These are phyloP conservation scores for Exobasidium rhododendri DNA, from an alignment of 1,284 basidiomycete genomes.

Conservation along the genomic window DNA sequence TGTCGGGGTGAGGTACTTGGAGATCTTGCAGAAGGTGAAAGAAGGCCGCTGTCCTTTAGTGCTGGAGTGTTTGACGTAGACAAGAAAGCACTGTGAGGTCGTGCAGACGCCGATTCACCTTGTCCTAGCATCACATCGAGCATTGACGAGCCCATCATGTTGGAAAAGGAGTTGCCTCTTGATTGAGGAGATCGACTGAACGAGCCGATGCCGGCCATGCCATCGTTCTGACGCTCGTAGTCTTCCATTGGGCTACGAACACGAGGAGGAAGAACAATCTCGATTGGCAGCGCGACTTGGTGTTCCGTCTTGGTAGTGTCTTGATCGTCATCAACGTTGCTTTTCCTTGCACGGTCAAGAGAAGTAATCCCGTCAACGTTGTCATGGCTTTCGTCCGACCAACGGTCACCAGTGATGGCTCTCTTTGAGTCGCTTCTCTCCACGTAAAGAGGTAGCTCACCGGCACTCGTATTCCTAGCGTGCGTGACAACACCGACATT, in stretches of 20 bases:
- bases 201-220: constrained; percentile 42
- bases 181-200: constrained; percentile 28
- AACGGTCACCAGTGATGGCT: constrained; percentile 18
- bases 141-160: background rate
- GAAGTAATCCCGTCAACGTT: background rate
- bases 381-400: constrained; percentile 18
- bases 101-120: background rate
- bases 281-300: background rate
- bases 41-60: background rate
- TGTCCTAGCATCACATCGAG: background rate
- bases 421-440: background rate
- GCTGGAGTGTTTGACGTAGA: background rate
- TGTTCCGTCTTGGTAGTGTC: background rate
- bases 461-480: constrained; percentile 8
- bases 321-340: too few relatives aligned
- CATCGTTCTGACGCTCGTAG: background rate
- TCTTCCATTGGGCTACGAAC: background rate
- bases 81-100: background rate
- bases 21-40: background rate
- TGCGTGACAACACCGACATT: constrained; percentile 3
- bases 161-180: constrained; percentile 26
- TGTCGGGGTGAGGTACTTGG: background rate
- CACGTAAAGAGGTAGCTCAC: background rate
- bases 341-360: background rate
- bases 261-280: background rate